Percentiles rank a stretch among this genome's conserved stretches.
These are phyloP conservation scores for Cyberlindnera euphorbiae DNA, from an alignment of 805 yeast species.

Conservation along the genomic window DNA sequence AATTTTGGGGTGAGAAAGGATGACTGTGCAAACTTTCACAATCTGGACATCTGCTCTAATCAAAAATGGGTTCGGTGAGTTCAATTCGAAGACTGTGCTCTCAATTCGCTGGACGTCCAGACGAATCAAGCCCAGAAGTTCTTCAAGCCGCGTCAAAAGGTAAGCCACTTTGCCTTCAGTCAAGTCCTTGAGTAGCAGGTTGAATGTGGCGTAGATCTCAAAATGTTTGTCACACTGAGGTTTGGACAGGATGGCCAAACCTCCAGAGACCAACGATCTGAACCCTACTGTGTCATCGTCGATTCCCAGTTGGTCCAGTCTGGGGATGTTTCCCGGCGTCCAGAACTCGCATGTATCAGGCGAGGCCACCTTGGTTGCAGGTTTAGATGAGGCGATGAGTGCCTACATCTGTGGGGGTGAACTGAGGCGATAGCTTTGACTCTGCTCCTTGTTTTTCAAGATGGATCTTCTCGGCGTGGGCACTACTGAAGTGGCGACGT, in stretches of 20 bases:
- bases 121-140: conserved; percentile 7
- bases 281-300: conserved; percentile 15
- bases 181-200: conserved; percentile 19
- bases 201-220: conserved; percentile 25
- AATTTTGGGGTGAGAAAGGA: conserved; percentile 16
- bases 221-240: conserved; percentile 17
- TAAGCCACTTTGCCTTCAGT: conserved; percentile 11
- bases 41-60: conserved; percentile 24
- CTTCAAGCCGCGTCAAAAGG: conserved; percentile 6
- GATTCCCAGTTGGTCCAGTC: conserved; percentile 1
- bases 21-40: conserved; percentile 13
- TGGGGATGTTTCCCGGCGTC: conserved; percentile 25
- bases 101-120: conserved; percentile 14
- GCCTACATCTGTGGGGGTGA: conserved; percentile 12
- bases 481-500: background rate
- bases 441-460: conserved; percentile 10
- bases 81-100: conserved; percentile 2
- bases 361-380: background rate
- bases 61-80: conserved; percentile 18
- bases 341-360: conserved; percentile 17
- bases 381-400: background rate
- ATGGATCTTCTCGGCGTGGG: conserved; percentile 23
- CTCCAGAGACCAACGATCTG: conserved; percentile 20
- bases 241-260: conserved; percentile 13
- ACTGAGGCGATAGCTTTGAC: too few species aligned